These are phyloP conservation scores for Mycena sp. DNA, from an alignment of 1,284 basidiomycete genomes.

Conservation along the genomic window DNA sequence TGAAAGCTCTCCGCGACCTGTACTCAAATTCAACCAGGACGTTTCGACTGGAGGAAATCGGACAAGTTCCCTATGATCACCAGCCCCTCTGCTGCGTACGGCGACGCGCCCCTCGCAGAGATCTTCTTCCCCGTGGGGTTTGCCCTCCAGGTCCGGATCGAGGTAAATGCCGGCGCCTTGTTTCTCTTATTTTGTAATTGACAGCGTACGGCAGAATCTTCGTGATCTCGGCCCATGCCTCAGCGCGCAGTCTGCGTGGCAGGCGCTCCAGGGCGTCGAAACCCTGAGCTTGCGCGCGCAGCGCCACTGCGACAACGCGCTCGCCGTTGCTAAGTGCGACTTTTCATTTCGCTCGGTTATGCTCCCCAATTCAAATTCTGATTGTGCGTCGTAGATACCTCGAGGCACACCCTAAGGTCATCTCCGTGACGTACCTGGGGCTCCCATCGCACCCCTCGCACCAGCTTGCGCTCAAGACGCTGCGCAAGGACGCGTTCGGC, in stretches of 20 bases:
- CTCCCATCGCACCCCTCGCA: slow-evolving; percentile 75
- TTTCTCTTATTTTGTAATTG: not conserved
- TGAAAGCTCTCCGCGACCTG: not conserved
- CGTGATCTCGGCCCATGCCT: slow-evolving; percentile 67
- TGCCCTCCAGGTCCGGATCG: slow-evolving; percentile 64
- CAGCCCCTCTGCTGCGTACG: slow-evolving; percentile 76
- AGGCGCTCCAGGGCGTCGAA: slow-evolving; percentile 70
- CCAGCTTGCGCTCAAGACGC: slow-evolving; percentile 39
- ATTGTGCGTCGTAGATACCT: slow-evolving; percentile 58
- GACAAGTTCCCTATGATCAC: slow-evolving; percentile 74
- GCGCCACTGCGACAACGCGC: slow-evolving; percentile 63
- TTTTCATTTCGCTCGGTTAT: too few species aligned
- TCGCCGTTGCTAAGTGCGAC: slow-evolving; percentile 49
- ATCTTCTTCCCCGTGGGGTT: slow-evolving; percentile 76
- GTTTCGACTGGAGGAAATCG: slow-evolving; percentile 79
- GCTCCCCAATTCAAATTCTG: too few species aligned
- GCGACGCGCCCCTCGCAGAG: slow-evolving; percentile 70
- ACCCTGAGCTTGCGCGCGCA: slow-evolving; percentile 70
- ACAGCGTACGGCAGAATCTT: slow-evolving; percentile 42
- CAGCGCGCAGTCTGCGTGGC: slow-evolving; percentile 69
- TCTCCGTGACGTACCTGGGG: slow-evolving; percentile 88
- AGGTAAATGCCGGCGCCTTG: slow-evolving; percentile 47
- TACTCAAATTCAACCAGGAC: slow-evolving; percentile 53
- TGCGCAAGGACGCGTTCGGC: slow-evolving; percentile 12
- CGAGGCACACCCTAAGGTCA: slow-evolving; percentile 74